Evolutionary conservation across 768 basidiomycete genomes (phyloP).

Genomic region (Suillus weaverae): DNA sequence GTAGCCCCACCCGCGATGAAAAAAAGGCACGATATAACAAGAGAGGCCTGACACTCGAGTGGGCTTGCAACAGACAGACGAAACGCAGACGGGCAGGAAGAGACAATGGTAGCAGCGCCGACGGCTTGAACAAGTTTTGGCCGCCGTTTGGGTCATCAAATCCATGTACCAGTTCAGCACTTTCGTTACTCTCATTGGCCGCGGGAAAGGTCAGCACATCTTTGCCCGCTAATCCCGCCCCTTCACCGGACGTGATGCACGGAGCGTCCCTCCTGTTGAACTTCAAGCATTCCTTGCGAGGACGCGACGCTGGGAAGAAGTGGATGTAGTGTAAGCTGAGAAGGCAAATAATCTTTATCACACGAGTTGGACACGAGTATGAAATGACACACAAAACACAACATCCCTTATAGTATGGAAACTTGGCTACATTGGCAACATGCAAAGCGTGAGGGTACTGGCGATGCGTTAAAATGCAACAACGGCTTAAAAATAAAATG

Average conservation of each 20-base stretch:
- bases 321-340: not conserved
- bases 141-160: slow-evolving; percentile 3
- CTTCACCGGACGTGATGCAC: slow-evolving; percentile 24
- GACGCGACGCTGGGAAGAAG: not conserved
- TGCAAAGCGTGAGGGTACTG: slow-evolving; percentile 21
- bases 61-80: slow-evolving; percentile 43
- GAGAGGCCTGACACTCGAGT: slow-evolving; percentile 39
- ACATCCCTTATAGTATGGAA: not conserved
- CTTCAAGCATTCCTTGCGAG: slow-evolving; percentile 28
- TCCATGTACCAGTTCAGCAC: slow-evolving; percentile 24
- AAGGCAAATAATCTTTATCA: not conserved
- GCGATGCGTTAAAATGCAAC: slow-evolving; percentile 27
- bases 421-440: slow-evolving; percentile 31
- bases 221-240: slow-evolving; percentile 4
- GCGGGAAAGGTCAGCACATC: slow-evolving; percentile 7
- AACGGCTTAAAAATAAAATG: slow-evolving; percentile 30
- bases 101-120: not conserved
- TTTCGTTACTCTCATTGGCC: slow-evolving; percentile 32
- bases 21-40: slow-evolving; percentile 17
- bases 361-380: not conserved
- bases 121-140: not conserved
- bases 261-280: slow-evolving; percentile 30
- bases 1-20: not conserved
- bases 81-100: slow-evolving; percentile 35
- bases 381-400: not conserved